Percentiles rank a stretch among this genome's conserved stretches.
These are phyloP conservation scores for Medicago arabica DNA, from an alignment of 306 rosid genomes.

Conservation along the genomic window DNA sequence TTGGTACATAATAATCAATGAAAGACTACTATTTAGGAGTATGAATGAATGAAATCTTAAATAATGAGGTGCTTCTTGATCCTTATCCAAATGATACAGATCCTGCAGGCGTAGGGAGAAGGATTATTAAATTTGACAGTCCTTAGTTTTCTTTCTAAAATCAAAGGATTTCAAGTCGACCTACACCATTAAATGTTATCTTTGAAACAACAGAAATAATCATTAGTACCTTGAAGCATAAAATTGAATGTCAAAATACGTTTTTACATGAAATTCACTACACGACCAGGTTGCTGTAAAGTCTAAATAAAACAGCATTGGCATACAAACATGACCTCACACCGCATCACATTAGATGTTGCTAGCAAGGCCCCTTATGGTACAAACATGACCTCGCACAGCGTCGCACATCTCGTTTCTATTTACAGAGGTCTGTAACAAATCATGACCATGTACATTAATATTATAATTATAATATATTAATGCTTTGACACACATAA, in stretches of 20 bases:
- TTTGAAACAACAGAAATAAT: not conserved
- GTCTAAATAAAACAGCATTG: not conserved
- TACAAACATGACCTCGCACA: not conserved
- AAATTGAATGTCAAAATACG: not conserved
- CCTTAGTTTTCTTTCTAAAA: not conserved
- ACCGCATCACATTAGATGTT: not conserved
- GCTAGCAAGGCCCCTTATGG: not conserved
- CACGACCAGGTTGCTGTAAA: not conserved
- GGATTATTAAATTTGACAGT: no score
- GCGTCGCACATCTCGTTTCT: no score
- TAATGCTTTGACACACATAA: conserved; percentile 9
- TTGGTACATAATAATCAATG: no score
- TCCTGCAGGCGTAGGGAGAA: no score
- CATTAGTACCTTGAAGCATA: not conserved
- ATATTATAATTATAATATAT: no score
- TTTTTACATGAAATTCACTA: not conserved
- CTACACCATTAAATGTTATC: not conserved
- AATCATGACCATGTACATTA: no score
- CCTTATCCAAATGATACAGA: no score
- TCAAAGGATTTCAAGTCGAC: not conserved
- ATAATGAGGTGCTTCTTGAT: no score
- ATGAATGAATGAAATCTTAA: no score
- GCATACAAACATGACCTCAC: not conserved
- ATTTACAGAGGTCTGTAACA: no score
- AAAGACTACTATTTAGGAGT: no score